These are phyloP conservation scores for Fraxinus floribunda DNA, from an alignment of 305 asterid genomes.

Conservation along the genomic window DNA sequence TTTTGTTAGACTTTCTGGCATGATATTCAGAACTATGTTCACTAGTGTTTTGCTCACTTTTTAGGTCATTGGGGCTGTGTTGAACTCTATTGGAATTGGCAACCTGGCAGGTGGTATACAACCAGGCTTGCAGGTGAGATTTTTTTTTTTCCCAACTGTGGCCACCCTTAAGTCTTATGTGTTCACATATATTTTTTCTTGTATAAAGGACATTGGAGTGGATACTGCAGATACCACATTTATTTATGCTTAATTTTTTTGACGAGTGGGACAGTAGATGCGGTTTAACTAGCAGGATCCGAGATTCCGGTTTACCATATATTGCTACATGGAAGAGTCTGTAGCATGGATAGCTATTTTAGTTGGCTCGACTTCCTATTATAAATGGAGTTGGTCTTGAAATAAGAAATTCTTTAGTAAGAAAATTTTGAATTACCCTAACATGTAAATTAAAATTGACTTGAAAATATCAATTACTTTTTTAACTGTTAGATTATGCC, in stretches of 20 bases:
- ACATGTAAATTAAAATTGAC: background rate
- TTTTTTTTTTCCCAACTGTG: background rate
- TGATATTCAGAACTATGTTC: background rate
- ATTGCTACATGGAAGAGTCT: background rate
- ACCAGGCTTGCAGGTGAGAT: slow-evolving; percentile 58
- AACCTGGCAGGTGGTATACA: slow-evolving; percentile 54
- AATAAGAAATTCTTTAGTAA: background rate
- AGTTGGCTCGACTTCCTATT: background rate
- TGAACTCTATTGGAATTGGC: slow-evolving; percentile 70
- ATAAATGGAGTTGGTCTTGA: background rate
- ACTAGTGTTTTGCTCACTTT: slow-evolving; percentile 15
- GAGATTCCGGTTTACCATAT: background rate
- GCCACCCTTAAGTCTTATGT: background rate
- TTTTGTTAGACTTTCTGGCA: background rate
- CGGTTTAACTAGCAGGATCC: background rate
- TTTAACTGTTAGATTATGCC: background rate
- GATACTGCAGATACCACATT: background rate
- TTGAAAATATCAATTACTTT: background rate
- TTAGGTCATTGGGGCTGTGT: slow-evolving; percentile 85
- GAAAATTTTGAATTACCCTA: background rate
- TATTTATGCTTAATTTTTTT: background rate
- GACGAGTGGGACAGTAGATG: background rate
- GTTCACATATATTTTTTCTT: background rate
- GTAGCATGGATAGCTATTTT: background rate
- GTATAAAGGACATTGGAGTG: background rate